phyloP scores from a whole-genome alignment of 2,329 filamentous ascomycete genomes.

The Cercospora sp. region DNA sequence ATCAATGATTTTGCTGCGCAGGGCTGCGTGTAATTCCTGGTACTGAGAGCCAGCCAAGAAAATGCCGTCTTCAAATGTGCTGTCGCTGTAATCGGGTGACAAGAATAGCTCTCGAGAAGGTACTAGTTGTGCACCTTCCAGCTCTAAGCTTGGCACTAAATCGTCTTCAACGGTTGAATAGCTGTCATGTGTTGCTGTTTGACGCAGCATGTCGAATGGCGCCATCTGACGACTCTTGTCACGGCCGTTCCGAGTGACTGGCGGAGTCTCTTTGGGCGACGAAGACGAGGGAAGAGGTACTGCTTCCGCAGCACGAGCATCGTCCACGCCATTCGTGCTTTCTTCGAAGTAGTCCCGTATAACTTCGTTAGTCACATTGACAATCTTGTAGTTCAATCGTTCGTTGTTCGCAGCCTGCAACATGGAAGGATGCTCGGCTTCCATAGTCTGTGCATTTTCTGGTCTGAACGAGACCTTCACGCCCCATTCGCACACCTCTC shows the following conservation, averaged over 20 bases:
- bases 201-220: conserved; percentile 12
- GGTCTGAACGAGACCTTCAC: conserved; percentile 34
- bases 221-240: conserved; percentile 1
- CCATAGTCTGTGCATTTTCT: conserved; percentile 36
- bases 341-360: conserved; percentile 36
- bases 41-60: conserved; percentile 38
- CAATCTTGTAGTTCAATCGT: conserved; percentile 31
- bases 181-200: neutral
- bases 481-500: conserved; percentile 37
- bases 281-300: neutral
- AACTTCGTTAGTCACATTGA: conserved; percentile 37
- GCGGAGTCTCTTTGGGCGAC: conserved; percentile 1
- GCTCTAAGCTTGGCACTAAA: neutral
- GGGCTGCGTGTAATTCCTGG: conserved; percentile 35
- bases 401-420: conserved; percentile 24
- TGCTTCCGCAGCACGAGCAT: conserved; percentile 15
- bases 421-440: conserved; percentile 37
- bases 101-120: conserved; percentile 26
- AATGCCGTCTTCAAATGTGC: conserved; percentile 36
- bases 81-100: conserved; percentile 34
- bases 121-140: conserved; percentile 16
- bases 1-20: conserved; percentile 37
- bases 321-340: conserved; percentile 20
- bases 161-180: neutral
- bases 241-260: neutral